Base-by-base conservation (phyloP, 108 stramenopile species). In the Cyclotella sp. region DNA sequence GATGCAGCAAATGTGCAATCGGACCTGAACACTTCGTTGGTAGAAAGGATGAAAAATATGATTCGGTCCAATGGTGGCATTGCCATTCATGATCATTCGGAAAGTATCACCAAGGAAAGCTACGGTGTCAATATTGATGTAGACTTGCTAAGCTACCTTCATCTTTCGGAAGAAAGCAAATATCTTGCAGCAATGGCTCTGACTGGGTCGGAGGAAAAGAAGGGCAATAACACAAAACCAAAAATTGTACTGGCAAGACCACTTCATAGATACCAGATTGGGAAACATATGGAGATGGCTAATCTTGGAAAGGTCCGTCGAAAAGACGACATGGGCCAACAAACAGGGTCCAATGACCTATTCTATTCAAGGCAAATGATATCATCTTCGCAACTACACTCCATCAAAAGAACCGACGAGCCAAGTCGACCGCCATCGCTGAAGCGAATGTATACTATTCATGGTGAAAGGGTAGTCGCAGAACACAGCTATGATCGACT, bases 211-310 rank as follows among this genome's bases (percentile, higher is more conserved):
- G 58, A 15, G 11, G 54, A 47, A 24, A 77, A 51, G 46, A 45
- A 0, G 13, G 40, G 47, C 16, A 62, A 29, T 68, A 72, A 39
- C 54, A 22, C 0, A 44, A 65, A 19, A 19, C 24, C 26, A 77
- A 68, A 28, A 15, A 55, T 29, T 21, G 52, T 75, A 43, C 28
- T 43, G 3, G 43, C 57, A 52, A 63, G 60, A 19, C 94, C 94
- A 19, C 71, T 93, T 52, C 88, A 92, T 66, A 83, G 94, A 26
- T 95, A 89, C 65, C 90, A 87, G 0, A 85, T 90, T 55, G 77
- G 85, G 5, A 88, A 86, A 49, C 72, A 85, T 29, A 19, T 70
- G 22, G 85, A 72, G n/a, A 69, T 86, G 43, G 80, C 76, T 10
- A 86, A 69, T 57, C 53, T 92, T 15, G 85, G 86, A 18, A 83